phyloP scores from a whole-genome alignment of 1,139 yeast species.

The Yamadazyma dendronema region DNA sequence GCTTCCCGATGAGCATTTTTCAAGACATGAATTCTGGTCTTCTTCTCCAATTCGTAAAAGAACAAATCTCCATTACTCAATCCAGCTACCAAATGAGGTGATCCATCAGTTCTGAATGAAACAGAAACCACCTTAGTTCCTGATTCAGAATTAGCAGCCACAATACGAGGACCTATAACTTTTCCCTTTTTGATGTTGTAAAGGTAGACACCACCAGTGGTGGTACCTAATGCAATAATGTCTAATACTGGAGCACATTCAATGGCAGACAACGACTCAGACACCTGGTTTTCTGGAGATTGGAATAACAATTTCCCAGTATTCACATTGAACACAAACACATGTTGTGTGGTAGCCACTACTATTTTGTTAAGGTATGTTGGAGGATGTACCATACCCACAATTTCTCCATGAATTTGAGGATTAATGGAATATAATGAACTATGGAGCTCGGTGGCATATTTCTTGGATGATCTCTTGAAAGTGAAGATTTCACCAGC shows the following conservation, averaged over 20 bases:
- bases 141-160: constrained; percentile 54
- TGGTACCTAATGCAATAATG: constrained; percentile 73
- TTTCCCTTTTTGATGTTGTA: constrained; percentile 70
- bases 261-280: constrained; percentile 54
- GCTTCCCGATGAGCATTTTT: constrained; percentile 71
- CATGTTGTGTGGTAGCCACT: constrained; percentile 65
- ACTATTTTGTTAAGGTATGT: constrained; percentile 89
- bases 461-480: constrained; percentile 53
- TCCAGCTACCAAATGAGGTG: constrained; percentile 80
- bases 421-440: constrained; percentile 52
- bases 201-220: constrained; percentile 62
- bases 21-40: constrained; percentile 71
- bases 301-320: constrained; percentile 72
- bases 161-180: constrained; percentile 49
- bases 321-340: constrained; percentile 68
- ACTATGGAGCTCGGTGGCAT: constrained; percentile 66
- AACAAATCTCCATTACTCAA: constrained; percentile 77
- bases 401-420: constrained; percentile 63
- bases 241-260: constrained; percentile 89
- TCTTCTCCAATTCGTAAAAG: constrained; percentile 77
- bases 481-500: constrained; percentile 60
- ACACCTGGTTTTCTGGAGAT: constrained; percentile 48
- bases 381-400: constrained; percentile 77
- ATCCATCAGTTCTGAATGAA: constrained; percentile 91
- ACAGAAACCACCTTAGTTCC: constrained; percentile 58